A percentile compares a stretch with the other conserved stretches of the same genome.
Conservation (phyloP, 1,284 basidiomycete genomes). For the Xerocomus amazonicus region DNA sequence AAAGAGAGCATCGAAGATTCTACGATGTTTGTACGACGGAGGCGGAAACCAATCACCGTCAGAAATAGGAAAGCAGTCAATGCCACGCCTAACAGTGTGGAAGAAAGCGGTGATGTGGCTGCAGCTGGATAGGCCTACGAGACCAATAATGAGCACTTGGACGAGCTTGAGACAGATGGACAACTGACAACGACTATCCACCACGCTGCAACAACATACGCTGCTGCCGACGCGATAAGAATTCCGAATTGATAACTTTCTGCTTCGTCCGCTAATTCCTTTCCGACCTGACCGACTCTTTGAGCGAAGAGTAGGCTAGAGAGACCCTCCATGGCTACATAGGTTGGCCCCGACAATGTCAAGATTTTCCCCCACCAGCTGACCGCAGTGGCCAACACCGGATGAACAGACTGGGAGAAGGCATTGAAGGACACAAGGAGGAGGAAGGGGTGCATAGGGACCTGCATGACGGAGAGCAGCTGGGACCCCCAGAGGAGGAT, state of each 20-base stretch:
- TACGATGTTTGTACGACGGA: conserved; percentile 88
- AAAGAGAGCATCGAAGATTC: conserved; percentile 86
- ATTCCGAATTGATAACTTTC: conserved; percentile 74
- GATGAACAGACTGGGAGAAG: conserved; percentile 60
- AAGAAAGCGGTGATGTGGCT: conserved; percentile 78
- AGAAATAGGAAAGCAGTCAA: conserved; percentile 76
- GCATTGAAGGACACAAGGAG: conserved; percentile 78
- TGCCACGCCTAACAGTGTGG: conserved; percentile 78
- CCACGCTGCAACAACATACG: conserved; percentile 75
- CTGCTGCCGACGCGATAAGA: conserved; percentile 67
- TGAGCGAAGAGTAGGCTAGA: conserved; percentile 81
- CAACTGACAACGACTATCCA: conserved; percentile 72
- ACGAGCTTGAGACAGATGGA: neutral
- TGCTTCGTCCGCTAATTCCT: conserved; percentile 62
- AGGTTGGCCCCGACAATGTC: conserved; percentile 69
- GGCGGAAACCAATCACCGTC: conserved; percentile 84
- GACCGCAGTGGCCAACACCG: conserved; percentile 54
- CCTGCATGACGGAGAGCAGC: conserved; percentile 68
- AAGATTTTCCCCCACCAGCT: conserved; percentile 72
- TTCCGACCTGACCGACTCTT: conserved; percentile 71
- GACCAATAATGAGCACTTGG: conserved; percentile 7
- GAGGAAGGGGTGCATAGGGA: conserved; percentile 77
- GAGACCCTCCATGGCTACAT: conserved; percentile 79
- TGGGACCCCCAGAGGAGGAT: conserved; percentile 63
- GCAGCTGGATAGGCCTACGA: conserved; percentile 71